Percentiles rank a stretch among this genome's conserved stretches.
phyloP scores from a whole-genome alignment of 169 alveolate species.

The Plasmodium gaboni region DNA sequence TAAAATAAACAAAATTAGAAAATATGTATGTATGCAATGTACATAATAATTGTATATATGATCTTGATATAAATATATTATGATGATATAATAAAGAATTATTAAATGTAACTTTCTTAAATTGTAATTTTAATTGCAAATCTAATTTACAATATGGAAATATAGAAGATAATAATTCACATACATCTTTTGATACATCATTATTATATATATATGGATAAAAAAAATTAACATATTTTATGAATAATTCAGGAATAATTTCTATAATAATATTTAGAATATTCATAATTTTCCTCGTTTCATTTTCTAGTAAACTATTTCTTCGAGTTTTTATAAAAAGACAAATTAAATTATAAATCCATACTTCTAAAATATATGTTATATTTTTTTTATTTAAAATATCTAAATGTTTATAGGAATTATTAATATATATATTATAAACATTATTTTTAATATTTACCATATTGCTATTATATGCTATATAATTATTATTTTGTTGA shows the following conservation, averaged over 20 bases:
- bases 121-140: slow-evolving; percentile 48
- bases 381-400: slow-evolving; percentile 27
- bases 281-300: slow-evolving; percentile 67
- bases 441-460: slow-evolving; percentile 36
- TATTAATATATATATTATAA: slow-evolving; percentile 54
- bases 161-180: slow-evolving; percentile 62
- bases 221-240: slow-evolving; percentile 53
- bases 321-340: slow-evolving; percentile 51
- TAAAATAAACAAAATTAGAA: slow-evolving; percentile 44
- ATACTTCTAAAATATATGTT: slow-evolving; percentile 48
- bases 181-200: slow-evolving; percentile 73
- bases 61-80: slow-evolving; percentile 62
- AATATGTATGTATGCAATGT: slow-evolving; percentile 70
- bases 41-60: slow-evolving; percentile 58
- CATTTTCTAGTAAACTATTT: slow-evolving; percentile 47
- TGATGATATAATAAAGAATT: slow-evolving; percentile 37
- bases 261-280: slow-evolving; percentile 65
- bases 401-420: slow-evolving; percentile 36
- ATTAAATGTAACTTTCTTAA: slow-evolving; percentile 48
- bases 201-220: slow-evolving; percentile 60
- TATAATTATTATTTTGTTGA: neutral
- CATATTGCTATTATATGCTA: neutral
- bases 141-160: slow-evolving; percentile 55
- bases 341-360: slow-evolving; percentile 54
- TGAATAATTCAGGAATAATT: slow-evolving; percentile 55